Evolutionary conservation across 1,284 basidiomycete species (phyloP).

Genomic region (Microbotryum intermedium): DNA sequence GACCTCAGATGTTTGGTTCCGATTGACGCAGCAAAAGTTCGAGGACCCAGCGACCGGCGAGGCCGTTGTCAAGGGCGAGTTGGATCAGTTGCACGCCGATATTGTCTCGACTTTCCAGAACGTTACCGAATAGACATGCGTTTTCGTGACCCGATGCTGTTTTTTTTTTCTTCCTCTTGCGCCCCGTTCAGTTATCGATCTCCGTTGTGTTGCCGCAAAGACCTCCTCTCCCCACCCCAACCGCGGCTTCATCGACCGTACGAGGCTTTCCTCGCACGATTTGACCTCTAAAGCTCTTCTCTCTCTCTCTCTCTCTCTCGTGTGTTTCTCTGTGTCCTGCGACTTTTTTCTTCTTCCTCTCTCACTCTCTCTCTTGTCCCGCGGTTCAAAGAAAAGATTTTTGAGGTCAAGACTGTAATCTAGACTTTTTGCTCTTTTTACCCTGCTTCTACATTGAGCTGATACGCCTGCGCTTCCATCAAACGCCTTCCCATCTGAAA

Average conservation of each 20-base stretch:
- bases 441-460: too few species aligned
- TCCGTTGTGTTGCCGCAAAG: too few species aligned
- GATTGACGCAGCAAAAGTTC: conserved; percentile 41
- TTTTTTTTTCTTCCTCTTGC: neutral
- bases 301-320: neutral
- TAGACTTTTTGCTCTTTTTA: neutral
- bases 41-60: conserved; percentile 22
- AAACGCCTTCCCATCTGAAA: neutral
- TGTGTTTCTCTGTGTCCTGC: neutral
- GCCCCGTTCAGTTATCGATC: too few species aligned
- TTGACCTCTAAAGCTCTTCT: neutral
- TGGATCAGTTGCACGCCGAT: conserved; percentile 62
- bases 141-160: too few species aligned
- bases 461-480: too few species aligned
- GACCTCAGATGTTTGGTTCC: conserved; percentile 81
- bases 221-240: too few species aligned
- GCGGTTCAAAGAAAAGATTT: neutral
- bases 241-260: too few species aligned
- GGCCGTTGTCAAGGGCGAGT: conserved; percentile 37
- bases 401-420: neutral
- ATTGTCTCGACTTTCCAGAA: conserved; percentile 22
- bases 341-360: neutral
- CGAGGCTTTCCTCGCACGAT: too few species aligned
- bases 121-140: neutral
- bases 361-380: neutral